phyloP scores from a whole-genome alignment of 768 basidiomycete genomes.

The Asterophora parasitica region DNA sequence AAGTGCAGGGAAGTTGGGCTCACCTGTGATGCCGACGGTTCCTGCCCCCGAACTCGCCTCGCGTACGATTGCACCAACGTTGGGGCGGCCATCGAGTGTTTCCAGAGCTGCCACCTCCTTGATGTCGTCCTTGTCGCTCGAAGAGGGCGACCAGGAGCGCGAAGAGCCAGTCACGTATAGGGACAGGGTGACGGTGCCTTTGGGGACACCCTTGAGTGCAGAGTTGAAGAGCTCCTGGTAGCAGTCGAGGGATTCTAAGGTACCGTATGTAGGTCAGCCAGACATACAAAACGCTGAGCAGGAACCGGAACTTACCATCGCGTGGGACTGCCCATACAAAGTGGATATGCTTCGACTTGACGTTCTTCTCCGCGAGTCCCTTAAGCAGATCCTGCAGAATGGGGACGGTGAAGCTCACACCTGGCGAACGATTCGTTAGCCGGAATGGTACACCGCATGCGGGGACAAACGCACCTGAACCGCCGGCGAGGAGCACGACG shows the following conservation, averaged over 20 bases:
- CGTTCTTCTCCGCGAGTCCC: constrained; percentile 1
- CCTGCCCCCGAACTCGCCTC: constrained; percentile 13
- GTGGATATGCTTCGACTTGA: background rate
- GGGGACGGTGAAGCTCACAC: constrained; percentile 23
- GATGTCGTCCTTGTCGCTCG: constrained; percentile 5
- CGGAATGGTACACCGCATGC: background rate
- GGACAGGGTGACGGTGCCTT: background rate
- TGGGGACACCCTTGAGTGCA: background rate
- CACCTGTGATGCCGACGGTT: constrained; percentile 1
- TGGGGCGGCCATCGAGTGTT: constrained; percentile 15
- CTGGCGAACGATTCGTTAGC: constrained; percentile 6
- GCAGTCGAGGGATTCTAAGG: background rate
- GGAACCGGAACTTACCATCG: background rate
- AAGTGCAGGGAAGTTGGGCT: background rate
- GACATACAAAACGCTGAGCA: too few relatives aligned
- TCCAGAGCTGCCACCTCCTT: background rate
- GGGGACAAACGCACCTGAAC: constrained; percentile 22
- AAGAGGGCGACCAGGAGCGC: constrained; percentile 3
- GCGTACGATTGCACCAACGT: constrained; percentile 16
- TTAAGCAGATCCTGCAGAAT: constrained; percentile 19
- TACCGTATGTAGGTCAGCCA: background rate
- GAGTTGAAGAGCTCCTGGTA: background rate
- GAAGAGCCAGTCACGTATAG: background rate
- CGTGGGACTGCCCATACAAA: constrained; percentile 7
- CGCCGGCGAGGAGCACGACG: constrained; percentile 28